These are phyloP conservation scores for Cordyceps pruinosa DNA, from an alignment of 2,329 filamentous ascomycete species.

Conservation along the genomic window DNA sequence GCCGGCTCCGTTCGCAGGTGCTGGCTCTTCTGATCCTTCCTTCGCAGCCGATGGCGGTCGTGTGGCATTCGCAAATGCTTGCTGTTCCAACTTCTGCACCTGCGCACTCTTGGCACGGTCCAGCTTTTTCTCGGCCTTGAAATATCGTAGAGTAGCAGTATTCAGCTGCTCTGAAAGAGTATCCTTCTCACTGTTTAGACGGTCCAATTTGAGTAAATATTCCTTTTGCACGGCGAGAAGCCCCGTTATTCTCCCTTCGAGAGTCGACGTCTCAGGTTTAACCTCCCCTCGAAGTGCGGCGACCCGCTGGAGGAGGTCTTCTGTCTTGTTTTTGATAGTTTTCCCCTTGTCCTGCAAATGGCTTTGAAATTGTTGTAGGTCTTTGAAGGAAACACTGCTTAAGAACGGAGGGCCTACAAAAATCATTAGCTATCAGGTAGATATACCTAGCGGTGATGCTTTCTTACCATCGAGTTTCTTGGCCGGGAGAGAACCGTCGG, in stretches of 20 bases:
- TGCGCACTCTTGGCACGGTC: constrained; percentile 84
- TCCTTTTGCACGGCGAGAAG: constrained; percentile 79
- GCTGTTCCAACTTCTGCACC: constrained; percentile 85
- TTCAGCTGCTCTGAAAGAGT: constrained; percentile 81
- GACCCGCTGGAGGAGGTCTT: constrained; percentile 57
- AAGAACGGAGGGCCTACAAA: constrained; percentile 46
- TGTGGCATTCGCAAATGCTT: constrained; percentile 67
- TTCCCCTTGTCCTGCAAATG: constrained; percentile 73
- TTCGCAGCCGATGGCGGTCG: constrained; percentile 32
- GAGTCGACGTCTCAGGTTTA: constrained; percentile 60
- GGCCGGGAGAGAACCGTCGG: constrained; percentile 41
- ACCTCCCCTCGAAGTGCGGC: constrained; percentile 45
- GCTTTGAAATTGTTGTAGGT: constrained; percentile 65
- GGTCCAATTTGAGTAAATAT: constrained; percentile 68
- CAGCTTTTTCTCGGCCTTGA: constrained; percentile 91
- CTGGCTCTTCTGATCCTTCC: constrained; percentile 39
- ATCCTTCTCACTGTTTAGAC: constrained; percentile 70
- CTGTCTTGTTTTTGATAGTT: constrained; percentile 67
- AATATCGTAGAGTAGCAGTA: constrained; percentile 80
- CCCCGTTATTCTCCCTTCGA: constrained; percentile 69
- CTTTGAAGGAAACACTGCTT: constrained; percentile 55
- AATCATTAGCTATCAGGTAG: background rate
- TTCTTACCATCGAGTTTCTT: constrained; percentile 36
- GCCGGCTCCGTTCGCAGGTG: constrained; percentile 47
- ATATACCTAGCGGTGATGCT: background rate